These are phyloP conservation scores for Elongisporangium anandrum DNA, from an alignment of 352 stramenopile genomes.

Conservation along the genomic window DNA sequence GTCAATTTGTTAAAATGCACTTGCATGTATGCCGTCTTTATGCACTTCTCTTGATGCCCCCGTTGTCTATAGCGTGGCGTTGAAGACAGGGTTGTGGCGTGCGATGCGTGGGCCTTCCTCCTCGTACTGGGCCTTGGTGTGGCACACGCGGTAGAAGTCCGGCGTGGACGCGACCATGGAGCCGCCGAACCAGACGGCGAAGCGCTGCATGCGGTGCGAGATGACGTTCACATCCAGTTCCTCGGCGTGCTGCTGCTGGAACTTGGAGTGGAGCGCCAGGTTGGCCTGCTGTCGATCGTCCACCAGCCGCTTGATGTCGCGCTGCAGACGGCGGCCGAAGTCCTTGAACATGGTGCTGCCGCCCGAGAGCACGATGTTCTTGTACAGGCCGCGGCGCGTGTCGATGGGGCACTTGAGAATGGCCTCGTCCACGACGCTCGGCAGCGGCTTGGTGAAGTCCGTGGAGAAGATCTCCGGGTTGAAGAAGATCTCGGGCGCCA, in stretches of 20 bases:
- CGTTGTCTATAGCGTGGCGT: constrained; percentile 83
- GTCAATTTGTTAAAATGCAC: not conserved
- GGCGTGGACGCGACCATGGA: constrained; percentile 92
- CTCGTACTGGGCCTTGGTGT: constrained; percentile 96
- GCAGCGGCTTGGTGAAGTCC: constrained; percentile 91
- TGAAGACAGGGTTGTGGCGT: constrained; percentile 94
- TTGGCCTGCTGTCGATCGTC: constrained; percentile 90
- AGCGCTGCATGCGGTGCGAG: constrained; percentile 92
- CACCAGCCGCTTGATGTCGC: constrained; percentile 93
- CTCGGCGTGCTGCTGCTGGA: constrained; percentile 56
- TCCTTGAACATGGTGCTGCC: constrained; percentile 97
- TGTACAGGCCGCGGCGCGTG: constrained; percentile 91
- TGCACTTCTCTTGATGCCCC: not conserved
- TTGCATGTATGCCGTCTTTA: not conserved
- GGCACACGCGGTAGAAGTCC: constrained; percentile 94
- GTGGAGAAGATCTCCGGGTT: constrained; percentile 96
- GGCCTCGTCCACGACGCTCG: constrained; percentile 92
- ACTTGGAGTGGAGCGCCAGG: constrained; percentile 70
- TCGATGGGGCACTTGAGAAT: constrained; percentile 96
- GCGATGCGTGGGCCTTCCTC: constrained; percentile 94
- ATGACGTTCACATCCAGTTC: constrained; percentile 93
- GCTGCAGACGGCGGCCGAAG: constrained; percentile 91
- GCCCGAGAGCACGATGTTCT: constrained; percentile 95
- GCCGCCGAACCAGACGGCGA: constrained; percentile 94
- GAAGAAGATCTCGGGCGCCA: constrained; percentile 96